Conservation (phyloP, 2,329 filamentous ascomycete genomes). For the Talaromyces islandicus region DNA sequence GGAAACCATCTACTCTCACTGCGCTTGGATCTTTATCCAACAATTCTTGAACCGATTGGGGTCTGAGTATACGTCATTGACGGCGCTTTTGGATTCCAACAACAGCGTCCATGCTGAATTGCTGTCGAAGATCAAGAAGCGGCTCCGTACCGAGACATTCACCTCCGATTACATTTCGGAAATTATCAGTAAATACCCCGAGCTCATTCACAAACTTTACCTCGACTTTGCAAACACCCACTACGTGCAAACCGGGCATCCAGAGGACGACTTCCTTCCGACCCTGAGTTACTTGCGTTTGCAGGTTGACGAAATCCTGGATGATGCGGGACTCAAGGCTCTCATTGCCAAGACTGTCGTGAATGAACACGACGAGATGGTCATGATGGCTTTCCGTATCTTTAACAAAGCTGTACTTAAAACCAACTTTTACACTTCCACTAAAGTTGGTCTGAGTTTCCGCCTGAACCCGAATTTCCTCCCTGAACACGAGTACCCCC, state of each 20-base stretch:
- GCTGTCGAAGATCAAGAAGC: constrained; percentile 89
- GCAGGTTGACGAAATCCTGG: constrained; percentile 67
- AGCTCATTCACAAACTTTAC: constrained; percentile 80
- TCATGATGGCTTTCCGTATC: constrained; percentile 91
- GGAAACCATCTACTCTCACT: constrained; percentile 95
- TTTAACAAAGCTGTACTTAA: constrained; percentile 94
- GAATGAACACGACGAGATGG: constrained; percentile 96
- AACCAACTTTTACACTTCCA: constrained; percentile 97
- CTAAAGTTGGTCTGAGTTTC: constrained; percentile 97
- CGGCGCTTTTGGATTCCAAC: constrained; percentile 69
- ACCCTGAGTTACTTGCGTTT: constrained; percentile 63
- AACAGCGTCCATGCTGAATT: constrained; percentile 83
- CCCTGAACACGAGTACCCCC: constrained; percentile 85
- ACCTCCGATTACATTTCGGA: constrained; percentile 97
- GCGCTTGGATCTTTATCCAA: constrained; percentile 94
- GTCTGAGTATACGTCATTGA: constrained; percentile 83
- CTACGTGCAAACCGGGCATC: constrained; percentile 60
- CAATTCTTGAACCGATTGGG: constrained; percentile 95
- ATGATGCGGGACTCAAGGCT: constrained; percentile 66
- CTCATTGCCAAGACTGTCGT: constrained; percentile 71
- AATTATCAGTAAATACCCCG: constrained; percentile 87
- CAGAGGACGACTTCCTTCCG: constrained; percentile 62
- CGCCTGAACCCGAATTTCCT: constrained; percentile 76
- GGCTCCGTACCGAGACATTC: constrained; percentile 92
- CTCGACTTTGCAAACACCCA: constrained; percentile 87